Percentiles rank a stretch among this genome's conserved stretches.
These are phyloP conservation scores for Nissolia schottii DNA, from an alignment of 306 rosid genomes.

Conservation along the genomic window DNA sequence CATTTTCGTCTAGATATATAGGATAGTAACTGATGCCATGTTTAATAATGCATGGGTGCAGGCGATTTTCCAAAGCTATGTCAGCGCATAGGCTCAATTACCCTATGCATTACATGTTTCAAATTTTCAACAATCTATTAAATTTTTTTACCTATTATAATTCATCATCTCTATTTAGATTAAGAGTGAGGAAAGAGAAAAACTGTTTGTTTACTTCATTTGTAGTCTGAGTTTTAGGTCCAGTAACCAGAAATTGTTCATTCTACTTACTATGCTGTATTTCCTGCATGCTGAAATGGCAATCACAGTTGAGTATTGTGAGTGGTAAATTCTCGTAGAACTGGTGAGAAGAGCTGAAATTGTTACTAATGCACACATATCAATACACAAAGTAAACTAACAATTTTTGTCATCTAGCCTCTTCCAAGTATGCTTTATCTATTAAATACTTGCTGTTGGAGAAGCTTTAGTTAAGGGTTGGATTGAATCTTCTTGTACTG, in stretches of 20 bases:
- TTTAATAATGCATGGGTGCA: not conserved
- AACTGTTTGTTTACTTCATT: not conserved
- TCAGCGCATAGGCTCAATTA: not conserved
- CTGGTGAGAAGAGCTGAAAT: conserved; percentile 6
- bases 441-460: not conserved
- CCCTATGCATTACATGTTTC: not conserved
- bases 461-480: not conserved
- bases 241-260: not conserved
- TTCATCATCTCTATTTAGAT: not conserved
- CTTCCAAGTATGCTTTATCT: not conserved
- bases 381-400: not conserved
- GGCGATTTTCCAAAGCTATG: not conserved
- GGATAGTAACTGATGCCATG: not conserved
- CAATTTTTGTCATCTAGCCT: not conserved
- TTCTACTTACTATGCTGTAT: not conserved
- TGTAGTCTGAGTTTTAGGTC: conserved; percentile 18
- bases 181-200: conserved; percentile 10
- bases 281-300: not conserved
- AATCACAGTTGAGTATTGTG: not conserved
- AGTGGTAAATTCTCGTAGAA: conserved; percentile 1
- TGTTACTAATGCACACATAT: not conserved
- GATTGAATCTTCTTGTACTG: not conserved
- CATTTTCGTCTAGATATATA: conserved; percentile 1
- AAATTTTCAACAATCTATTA: conserved; percentile 1
- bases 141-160: not conserved